Evolutionary conservation across 2,329 filamentous ascomycete genomes (phyloP).

Genomic region (Penicillium sp.): DNA sequence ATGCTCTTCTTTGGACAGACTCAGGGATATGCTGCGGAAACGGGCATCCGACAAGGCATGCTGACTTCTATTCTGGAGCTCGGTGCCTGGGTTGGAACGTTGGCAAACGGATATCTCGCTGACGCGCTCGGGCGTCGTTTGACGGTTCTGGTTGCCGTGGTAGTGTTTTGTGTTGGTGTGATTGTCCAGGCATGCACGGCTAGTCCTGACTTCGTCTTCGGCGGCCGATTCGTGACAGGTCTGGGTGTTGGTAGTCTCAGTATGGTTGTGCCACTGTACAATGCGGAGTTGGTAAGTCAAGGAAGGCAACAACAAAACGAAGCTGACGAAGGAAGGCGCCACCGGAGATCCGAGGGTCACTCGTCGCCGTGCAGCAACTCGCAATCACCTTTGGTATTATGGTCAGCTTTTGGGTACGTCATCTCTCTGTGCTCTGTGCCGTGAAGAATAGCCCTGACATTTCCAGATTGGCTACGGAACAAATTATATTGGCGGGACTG

Average conservation of each 20-base stretch:
- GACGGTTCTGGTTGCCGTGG: slow-evolving; percentile 35
- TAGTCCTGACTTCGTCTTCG: slow-evolving; percentile 36
- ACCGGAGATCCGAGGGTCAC: slow-evolving; percentile 44
- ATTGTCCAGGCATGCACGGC: slow-evolving; percentile 39
- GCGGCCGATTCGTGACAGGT: slow-evolving; percentile 45
- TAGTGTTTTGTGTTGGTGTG: slow-evolving; percentile 39
- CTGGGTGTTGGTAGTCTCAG: slow-evolving; percentile 45
- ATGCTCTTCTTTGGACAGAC: slow-evolving; percentile 18
- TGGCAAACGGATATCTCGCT: slow-evolving; percentile 40
- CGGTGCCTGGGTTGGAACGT: slow-evolving; percentile 41
- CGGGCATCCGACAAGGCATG: slow-evolving; percentile 33
- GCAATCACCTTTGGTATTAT: slow-evolving; percentile 49
- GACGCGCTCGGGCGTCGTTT: slow-evolving; percentile 38
- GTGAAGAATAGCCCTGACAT: slow-evolving; percentile 8
- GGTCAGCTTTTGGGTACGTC: slow-evolving; percentile 42
- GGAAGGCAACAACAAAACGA: neutral
- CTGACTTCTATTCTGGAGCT: slow-evolving; percentile 45
- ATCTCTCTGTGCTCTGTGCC: neutral
- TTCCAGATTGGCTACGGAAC: slow-evolving; percentile 44
- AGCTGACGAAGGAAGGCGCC: slow-evolving; percentile 32
- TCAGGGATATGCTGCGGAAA: slow-evolving; percentile 27
- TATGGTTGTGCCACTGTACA: slow-evolving; percentile 46
- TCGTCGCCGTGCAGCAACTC: slow-evolving; percentile 46
- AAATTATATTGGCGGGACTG: slow-evolving; percentile 67
- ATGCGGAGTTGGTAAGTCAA: slow-evolving; percentile 33